These are phyloP conservation scores for Lactifluus piperatus DNA, from an alignment of 768 basidiomycete species.

Conservation along the genomic window DNA sequence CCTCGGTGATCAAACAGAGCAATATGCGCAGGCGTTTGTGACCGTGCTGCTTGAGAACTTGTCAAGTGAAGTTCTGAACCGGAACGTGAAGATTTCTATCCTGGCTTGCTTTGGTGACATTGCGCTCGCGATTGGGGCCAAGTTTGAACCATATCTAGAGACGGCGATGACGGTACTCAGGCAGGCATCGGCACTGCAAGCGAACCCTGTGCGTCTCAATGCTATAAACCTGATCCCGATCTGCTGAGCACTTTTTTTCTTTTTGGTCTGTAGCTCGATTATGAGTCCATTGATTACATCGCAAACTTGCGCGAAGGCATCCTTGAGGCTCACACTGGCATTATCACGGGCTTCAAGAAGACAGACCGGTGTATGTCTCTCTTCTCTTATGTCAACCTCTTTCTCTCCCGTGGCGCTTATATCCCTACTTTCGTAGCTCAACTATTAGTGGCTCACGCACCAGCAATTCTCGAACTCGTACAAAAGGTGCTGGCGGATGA, in stretches of 20 bases:
- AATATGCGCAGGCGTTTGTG: slow-evolving; percentile 88
- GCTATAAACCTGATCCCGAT: neutral
- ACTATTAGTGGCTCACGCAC: slow-evolving; percentile 61
- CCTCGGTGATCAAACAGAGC: slow-evolving; percentile 71
- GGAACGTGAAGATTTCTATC: slow-evolving; percentile 96
- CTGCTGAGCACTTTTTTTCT: slow-evolving; percentile 7
- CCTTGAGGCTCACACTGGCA: slow-evolving; percentile 92
- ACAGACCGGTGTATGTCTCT: slow-evolving; percentile 55
- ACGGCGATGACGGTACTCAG: slow-evolving; percentile 86
- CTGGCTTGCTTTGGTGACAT: slow-evolving; percentile 95
- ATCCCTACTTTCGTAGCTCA: slow-evolving; percentile 27
- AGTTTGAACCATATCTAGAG: slow-evolving; percentile 82
- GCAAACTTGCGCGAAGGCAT: slow-evolving; percentile 87
- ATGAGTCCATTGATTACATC: slow-evolving; percentile 89
- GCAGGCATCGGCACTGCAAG: slow-evolving; percentile 83
- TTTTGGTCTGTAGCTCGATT: slow-evolving; percentile 50
- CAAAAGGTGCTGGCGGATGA: slow-evolving; percentile 73
- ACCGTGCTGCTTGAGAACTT: slow-evolving; percentile 84
- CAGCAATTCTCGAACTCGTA: slow-evolving; percentile 70
- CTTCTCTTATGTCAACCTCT: neutral
- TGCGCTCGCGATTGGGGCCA: slow-evolving; percentile 79
- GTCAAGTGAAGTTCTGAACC: slow-evolving; percentile 80
- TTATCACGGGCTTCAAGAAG: slow-evolving; percentile 84
- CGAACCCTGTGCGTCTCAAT: slow-evolving; percentile 62
- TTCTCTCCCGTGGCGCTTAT: neutral